Percentiles rank a stretch among this genome's conserved stretches.
Conservation (phyloP, 2,329 filamentous ascomycete genomes). For the Penicillium sp. region DNA sequence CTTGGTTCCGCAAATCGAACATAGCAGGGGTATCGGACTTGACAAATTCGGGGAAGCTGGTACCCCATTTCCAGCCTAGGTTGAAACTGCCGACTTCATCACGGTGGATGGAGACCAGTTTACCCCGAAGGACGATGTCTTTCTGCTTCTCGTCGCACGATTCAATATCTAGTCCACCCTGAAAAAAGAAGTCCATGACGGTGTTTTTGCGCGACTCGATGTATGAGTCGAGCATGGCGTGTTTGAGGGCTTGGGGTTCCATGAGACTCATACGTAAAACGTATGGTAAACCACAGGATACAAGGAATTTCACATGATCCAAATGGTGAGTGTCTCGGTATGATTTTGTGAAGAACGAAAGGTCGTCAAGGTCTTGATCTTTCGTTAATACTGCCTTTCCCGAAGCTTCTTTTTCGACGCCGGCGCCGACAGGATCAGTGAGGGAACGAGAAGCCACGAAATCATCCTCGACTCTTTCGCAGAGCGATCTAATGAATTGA, state of each 20-base stretch:
- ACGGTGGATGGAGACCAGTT: not conserved
- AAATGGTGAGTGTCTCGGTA: not conserved
- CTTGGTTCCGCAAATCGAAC: not conserved
- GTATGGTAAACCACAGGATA: not conserved
- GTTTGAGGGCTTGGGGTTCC: not conserved
- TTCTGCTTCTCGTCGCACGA: not conserved
- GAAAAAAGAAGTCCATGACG: not conserved
- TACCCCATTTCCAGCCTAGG: slow-evolving; percentile 4
- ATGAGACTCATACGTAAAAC: not conserved
- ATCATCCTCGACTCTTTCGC: slow-evolving; percentile 2
- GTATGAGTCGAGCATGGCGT: not conserved
- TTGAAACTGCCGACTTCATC: not conserved
- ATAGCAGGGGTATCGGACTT: not conserved
- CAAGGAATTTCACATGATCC: not conserved
- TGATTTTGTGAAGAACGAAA: not conserved
- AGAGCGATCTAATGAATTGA: not conserved
- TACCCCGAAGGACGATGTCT: not conserved
- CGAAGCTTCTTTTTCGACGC: not conserved
- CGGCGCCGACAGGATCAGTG: too few relatives aligned
- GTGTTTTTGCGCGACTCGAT: not conserved
- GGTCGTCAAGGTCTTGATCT: not conserved
- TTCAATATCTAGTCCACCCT: not conserved
- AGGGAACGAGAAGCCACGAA: not conserved
- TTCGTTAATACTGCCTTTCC: not conserved
- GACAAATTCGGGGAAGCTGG: not conserved